Evolutionary conservation across 108 stramenopile genomes (phyloP), one percentile per base, ranked within the genome.

Genomic region (Cyclotella sp.): DNA sequence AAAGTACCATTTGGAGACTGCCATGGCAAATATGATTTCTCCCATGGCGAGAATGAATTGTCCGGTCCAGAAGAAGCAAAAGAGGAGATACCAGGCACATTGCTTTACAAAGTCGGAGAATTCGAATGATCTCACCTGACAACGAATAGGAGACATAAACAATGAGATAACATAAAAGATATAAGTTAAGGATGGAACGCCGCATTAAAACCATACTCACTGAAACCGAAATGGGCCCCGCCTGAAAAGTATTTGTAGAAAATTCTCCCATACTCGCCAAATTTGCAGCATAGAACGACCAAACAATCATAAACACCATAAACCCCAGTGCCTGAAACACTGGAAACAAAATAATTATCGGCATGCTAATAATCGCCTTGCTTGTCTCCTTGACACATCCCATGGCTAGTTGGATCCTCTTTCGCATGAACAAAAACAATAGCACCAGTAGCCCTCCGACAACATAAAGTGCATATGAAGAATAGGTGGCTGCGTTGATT

Each of bases 1-100:
- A 77, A 98, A 98, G 87, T 97, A 98, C 82, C 84, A 85, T 42
- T 77, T 79, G 19, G 86, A 53, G 54, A 91, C 72, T 21, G 87
- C 55, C 90, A 97, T 84, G 21, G 96, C 92, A 29, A 97, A 73
- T 18, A 92, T 76, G 42, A 98, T 88, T 72, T 98, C 93, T 13
- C 98, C 98, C 62, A 97, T 14, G 16, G 98, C 96, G 22, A 95
- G 72, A 58, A 98, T 90, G 76, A 97, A 98, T 81, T 94, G 87
- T 11, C 89, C 85, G 12, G 95, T 91, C 98, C 98, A 98, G 75
- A 97, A 97, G 57, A 87, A 93, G 76, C 87, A 85, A 76, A 98
- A 98, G 10, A 98, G 69, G 53, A 97, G 69, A 82, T 91, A 98
- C 91, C 89, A 92, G 26, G 79, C 90, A 66, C 78, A 76, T 1